These are phyloP conservation scores for Pseudopyrenochaeta lycopersici DNA, from an alignment of 2,329 filamentous ascomycete genomes.

Conservation along the genomic window DNA sequence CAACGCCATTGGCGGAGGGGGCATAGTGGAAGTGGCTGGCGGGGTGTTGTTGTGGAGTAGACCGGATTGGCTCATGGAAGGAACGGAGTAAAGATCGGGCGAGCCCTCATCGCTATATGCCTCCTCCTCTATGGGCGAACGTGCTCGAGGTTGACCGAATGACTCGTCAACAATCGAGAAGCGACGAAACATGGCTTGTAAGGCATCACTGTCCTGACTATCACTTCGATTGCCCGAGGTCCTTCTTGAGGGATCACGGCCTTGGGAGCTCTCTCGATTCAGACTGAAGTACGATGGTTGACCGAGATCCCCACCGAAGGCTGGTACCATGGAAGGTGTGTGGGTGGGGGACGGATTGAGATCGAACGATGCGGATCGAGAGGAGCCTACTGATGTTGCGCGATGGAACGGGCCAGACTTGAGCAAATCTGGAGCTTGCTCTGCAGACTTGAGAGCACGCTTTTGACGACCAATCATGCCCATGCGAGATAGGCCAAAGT, in stretches of 20 bases:
- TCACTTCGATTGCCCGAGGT: slow-evolving; percentile 88
- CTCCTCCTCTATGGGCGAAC: slow-evolving; percentile 77
- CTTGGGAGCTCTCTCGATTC: slow-evolving; percentile 65
- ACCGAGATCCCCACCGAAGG: slow-evolving; percentile 70
- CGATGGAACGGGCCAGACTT: slow-evolving; percentile 92
- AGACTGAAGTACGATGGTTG: slow-evolving; percentile 96
- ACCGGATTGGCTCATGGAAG: slow-evolving; percentile 63
- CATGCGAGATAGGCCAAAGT: slow-evolving; percentile 97
- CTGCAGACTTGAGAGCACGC: slow-evolving; percentile 78
- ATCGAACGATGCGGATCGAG: slow-evolving; percentile 92
- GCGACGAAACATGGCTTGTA: slow-evolving; percentile 82
- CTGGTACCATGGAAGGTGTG: slow-evolving; percentile 88
- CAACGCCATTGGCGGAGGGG: slow-evolving; percentile 88
- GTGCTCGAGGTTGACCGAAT: slow-evolving; percentile 51
- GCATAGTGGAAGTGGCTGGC: slow-evolving; percentile 76
- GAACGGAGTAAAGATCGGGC: slow-evolving; percentile 77
- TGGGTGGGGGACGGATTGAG: slow-evolving; percentile 81
- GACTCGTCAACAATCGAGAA: slow-evolving; percentile 64
- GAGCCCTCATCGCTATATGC: slow-evolving; percentile 76
- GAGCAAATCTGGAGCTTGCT: slow-evolving; percentile 89
- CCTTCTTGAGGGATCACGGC: slow-evolving; percentile 69
- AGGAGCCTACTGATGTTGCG: slow-evolving; percentile 85
- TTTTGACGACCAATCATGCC: slow-evolving; percentile 96
- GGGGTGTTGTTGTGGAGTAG: slow-evolving; percentile 66
- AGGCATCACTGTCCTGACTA: slow-evolving; percentile 86